phyloP scores from a whole-genome alignment of 768 basidiomycete genomes.

The Trametes sanguinea region DNA sequence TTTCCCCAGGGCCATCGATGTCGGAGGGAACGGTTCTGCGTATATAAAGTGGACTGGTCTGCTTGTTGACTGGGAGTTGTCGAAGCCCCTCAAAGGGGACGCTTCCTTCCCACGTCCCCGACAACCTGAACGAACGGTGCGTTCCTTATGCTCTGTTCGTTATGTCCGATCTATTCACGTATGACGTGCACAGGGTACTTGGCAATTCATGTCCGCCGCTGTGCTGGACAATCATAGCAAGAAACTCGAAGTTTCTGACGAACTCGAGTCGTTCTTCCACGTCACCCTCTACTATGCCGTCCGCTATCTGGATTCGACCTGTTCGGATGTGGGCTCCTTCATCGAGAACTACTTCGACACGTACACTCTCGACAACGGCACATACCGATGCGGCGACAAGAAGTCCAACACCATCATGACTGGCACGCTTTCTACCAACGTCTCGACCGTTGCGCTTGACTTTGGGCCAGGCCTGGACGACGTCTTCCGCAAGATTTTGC shows the following conservation, averaged over 20 bases:
- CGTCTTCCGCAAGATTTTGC: not conserved
- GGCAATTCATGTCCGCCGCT: not conserved
- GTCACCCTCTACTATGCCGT: constrained; percentile 5
- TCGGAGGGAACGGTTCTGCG: not conserved
- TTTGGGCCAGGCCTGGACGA: not conserved
- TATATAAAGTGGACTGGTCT: not conserved
- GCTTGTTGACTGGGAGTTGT: not conserved
- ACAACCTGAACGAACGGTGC: not conserved
- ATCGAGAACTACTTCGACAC: constrained; percentile 3
- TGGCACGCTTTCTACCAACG: no score
- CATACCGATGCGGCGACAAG: no score
- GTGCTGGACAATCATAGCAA: constrained; percentile 15
- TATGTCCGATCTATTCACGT: no score
- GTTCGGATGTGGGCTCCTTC: not conserved
- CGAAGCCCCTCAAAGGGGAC: no score
- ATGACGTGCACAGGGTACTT: constrained; percentile 19
- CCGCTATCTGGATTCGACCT: not conserved
- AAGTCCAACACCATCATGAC: no score
- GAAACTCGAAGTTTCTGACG: constrained; percentile 17
- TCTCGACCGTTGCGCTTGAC: not conserved
- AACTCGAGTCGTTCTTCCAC: constrained; percentile 27
- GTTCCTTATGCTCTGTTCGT: not conserved
- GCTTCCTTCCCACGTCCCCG: not conserved
- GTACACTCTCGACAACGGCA: not conserved
- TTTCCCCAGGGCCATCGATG: not conserved